Base-by-base conservation (phyloP, 2,329 filamentous ascomycete species). In the Talaromyces islandicus region DNA sequence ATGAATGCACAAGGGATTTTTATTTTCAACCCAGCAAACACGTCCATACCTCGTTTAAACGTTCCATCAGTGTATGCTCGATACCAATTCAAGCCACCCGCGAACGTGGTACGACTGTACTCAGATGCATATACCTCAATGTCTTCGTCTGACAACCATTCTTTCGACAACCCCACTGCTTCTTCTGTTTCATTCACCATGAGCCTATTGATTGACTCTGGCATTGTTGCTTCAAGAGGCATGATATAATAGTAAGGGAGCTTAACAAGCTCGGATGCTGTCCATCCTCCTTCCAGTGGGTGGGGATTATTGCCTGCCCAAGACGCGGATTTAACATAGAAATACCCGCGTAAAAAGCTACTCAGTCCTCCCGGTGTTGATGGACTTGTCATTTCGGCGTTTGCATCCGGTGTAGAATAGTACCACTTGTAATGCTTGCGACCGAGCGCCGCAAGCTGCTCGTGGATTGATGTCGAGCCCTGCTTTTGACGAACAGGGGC, bases 171-270 rank as follows among this genome's bases (percentile, higher is more conserved):
- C 61, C 78, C 73, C 3, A 76, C 78, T 14, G 77, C 79, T 30
- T 64, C 68, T 1, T 64, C 51, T 0, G 71, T 67, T 66, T 87
- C 82, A 19, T 68, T 69, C 1, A 68, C 64, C 85, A 88, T 88
- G 65, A 82, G 79, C 7, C 73, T 64, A 0, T 77, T 75, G 1
- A 90, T 81, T 0, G 80, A 78, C 52, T 83, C 76, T 0, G 85
- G 83, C 83, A 90, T 88, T 0, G 79, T 81, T 9, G 77, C 73
- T 53, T 81, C 67, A 1, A 80, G 70, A 1, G 79, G 82, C 85
- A 90, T 87, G 65, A 89, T 79, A 72, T 90, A 89, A 76, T 89
- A 89, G 57, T 83, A 78, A 0, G 87, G 87, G 77, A 89, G 80
- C 60, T 82, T 77, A 1, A 78, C 79, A 2, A 89, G 69, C 50